A percentile compares a stretch with the other conserved stretches of the same genome.
Evolutionary conservation across 108 stramenopile species (phyloP).

Genomic region (Fragilaria radians): DNA sequence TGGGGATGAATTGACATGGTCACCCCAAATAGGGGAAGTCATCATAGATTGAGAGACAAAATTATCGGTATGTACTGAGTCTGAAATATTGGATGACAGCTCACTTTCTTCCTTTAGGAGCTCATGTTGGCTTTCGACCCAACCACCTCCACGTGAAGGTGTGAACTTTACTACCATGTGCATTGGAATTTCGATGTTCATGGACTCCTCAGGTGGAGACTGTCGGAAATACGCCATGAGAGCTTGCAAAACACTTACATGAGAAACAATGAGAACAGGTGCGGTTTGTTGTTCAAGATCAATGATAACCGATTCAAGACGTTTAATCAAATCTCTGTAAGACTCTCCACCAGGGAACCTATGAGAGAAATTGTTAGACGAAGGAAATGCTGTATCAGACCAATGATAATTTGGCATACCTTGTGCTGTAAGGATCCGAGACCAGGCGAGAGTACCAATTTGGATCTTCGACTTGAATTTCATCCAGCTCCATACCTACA

Average conservation of each 20-base stretch:
- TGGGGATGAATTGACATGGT: constrained; percentile 20
- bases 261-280: constrained; percentile 81
- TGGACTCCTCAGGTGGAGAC: constrained; percentile 69
- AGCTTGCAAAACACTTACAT: constrained; percentile 82
- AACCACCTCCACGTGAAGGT: constrained; percentile 82
- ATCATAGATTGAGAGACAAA: neutral
- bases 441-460: constrained; percentile 65
- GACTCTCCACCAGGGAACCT: constrained; percentile 93
- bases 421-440: constrained; percentile 70
- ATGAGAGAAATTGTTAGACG: no score
- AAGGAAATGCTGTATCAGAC: no score
- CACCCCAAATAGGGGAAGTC: constrained; percentile 37
- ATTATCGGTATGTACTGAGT: neutral
- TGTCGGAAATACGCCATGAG: constrained; percentile 84
- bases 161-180: constrained; percentile 85
- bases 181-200: constrained; percentile 74
- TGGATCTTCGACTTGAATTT: constrained; percentile 54
- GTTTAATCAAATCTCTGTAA: constrained; percentile 73
- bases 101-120: constrained; percentile 3
- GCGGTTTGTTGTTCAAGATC: constrained; percentile 87
- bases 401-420: no score
- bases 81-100: neutral
- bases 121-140: constrained; percentile 54
- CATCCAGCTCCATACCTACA: constrained; percentile 76
- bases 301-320: constrained; percentile 75